These are phyloP conservation scores for Didymella exigua DNA, from an alignment of 2,329 filamentous ascomycete species.

Conservation along the genomic window DNA sequence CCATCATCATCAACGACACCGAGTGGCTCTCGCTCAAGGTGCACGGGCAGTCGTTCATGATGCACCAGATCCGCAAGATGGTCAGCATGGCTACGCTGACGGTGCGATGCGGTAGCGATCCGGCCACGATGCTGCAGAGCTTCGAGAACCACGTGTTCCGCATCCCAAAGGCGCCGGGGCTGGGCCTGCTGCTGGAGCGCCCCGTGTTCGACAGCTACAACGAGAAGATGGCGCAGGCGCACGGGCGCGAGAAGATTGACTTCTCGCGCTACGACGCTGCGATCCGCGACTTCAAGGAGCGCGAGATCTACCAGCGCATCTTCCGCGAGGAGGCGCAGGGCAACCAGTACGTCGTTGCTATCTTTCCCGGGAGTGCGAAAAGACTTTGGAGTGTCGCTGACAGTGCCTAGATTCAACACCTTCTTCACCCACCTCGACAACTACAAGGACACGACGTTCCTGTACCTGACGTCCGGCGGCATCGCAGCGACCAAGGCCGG, in stretches of 20 bases:
- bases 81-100: conserved; percentile 87
- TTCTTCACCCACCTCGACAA: conserved; percentile 60
- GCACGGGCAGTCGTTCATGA: conserved; percentile 99
- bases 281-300: conserved; percentile 87
- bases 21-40: conserved; percentile 97
- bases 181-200: conserved; percentile 85
- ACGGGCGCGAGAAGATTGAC: conserved; percentile 72
- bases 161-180: conserved; percentile 90
- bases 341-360: conserved; percentile 64
- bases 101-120: conserved; percentile 80
- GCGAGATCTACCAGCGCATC: conserved; percentile 89
- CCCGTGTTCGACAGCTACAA: conserved; percentile 95
- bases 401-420: conserved; percentile 48
- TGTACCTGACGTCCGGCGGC: conserved; percentile 58
- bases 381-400: conserved; percentile 16
- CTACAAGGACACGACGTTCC: conserved; percentile 56
- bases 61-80: conserved; percentile 99
- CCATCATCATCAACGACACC: conserved; percentile 83
- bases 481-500: conserved; percentile 50
- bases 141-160: conserved; percentile 75
- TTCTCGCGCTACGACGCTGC: conserved; percentile 78
- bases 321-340: conserved; percentile 88
- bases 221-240: conserved; percentile 66
- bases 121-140: conserved; percentile 72
- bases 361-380: background rate